Percentiles rank a stretch among this genome's conserved stretches.
Evolutionary conservation across 129 eudicot species (phyloP).

Genomic region (Scalesia atractyloides): DNA sequence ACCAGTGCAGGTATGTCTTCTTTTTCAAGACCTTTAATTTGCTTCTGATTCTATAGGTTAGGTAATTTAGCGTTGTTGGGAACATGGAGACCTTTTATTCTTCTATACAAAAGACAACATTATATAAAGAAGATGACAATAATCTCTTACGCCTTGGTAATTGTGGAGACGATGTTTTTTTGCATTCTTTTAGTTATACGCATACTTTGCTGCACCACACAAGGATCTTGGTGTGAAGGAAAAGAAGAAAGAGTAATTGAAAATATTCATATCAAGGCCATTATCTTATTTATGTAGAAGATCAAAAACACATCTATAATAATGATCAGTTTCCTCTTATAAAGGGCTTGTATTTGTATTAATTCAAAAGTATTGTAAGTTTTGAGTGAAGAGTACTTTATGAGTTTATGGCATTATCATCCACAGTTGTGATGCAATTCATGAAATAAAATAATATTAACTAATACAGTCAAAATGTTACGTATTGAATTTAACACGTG

Average conservation of each 20-base stretch:
- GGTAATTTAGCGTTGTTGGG: conserved; percentile 14
- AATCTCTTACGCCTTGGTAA: conserved; percentile 44
- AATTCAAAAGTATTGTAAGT: conserved; percentile 14
- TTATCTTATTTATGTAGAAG: no score
- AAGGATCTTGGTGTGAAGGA: conserved; percentile 37
- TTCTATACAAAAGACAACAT: conserved; percentile 33
- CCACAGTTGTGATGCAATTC: neutral
- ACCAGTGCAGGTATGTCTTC: no score
- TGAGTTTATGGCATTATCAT: neutral
- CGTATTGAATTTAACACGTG: neutral
- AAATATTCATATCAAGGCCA: neutral
- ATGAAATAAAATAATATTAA: neutral
- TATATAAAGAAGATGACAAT: conserved; percentile 34
- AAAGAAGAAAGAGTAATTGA: conserved; percentile 66
- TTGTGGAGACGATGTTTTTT: conserved; percentile 88
- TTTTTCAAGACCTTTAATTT: no score
- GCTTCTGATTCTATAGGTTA: no score
- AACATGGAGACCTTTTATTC: conserved; percentile 37
- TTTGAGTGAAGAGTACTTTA: conserved; percentile 16
- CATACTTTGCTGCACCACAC: conserved; percentile 88
- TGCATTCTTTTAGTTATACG: conserved; percentile 68
- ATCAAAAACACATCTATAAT: neutral
- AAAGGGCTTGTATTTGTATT: conserved; percentile 33
- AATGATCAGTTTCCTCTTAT: conserved; percentile 6
- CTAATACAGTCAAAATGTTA: neutral